These are phyloP conservation scores for Microsporum audouinii DNA, from an alignment of 2,329 filamentous ascomycete species.

Conservation along the genomic window DNA sequence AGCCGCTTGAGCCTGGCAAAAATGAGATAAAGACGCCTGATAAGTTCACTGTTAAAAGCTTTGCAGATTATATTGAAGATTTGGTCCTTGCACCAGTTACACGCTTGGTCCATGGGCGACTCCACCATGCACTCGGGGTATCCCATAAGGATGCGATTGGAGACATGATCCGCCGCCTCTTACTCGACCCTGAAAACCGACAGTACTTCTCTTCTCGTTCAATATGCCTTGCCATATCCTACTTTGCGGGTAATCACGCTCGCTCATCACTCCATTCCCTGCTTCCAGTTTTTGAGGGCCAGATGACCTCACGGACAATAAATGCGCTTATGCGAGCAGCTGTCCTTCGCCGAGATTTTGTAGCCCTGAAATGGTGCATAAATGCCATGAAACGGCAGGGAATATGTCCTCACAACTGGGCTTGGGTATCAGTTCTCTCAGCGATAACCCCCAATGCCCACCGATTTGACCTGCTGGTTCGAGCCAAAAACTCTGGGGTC, in stretches of 20 bases:
- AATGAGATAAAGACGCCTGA: neutral
- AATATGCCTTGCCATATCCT: constrained; percentile 32
- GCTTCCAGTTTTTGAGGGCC: constrained; percentile 26
- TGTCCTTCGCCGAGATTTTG: constrained; percentile 30
- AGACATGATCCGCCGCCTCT: constrained; percentile 22
- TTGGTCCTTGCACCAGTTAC: constrained; percentile 20
- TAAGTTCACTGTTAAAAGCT: constrained; percentile 24
- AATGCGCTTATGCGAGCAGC: constrained; percentile 34
- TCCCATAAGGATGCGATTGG: constrained; percentile 12
- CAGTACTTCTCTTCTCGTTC: constrained; percentile 30
- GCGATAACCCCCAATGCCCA: neutral
- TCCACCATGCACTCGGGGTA: constrained; percentile 3
- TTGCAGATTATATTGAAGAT: constrained; percentile 31
- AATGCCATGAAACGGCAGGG: constrained; percentile 28
- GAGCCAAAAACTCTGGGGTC: neutral
- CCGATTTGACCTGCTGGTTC: constrained; percentile 2
- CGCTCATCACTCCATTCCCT: constrained; percentile 24
- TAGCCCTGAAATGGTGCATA: constrained; percentile 29
- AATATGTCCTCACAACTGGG: constrained; percentile 31
- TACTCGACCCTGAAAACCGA: constrained; percentile 22
- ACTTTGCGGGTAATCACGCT: constrained; percentile 25
- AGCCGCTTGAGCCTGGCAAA: neutral
- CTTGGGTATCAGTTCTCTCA: constrained; percentile 34
- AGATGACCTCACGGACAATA: constrained; percentile 32
- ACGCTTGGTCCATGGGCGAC: neutral